Conservation (phyloP, 2,329 filamentous ascomycete species). For the Orbilia oligospora region DNA sequence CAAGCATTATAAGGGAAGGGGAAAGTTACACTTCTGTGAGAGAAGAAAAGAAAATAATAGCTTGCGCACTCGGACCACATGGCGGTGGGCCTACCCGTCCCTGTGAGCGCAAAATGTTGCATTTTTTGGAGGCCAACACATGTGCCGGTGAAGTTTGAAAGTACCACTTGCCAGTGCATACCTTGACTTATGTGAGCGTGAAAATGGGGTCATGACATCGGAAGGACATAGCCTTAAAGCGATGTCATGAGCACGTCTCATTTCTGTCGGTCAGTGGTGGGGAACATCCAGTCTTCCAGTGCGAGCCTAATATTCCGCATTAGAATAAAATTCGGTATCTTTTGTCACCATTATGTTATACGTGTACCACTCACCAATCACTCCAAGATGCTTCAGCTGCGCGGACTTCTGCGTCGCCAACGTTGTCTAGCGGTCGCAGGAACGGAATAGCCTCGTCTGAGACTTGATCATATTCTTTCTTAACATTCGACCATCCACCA, state of each 20-base stretch:
- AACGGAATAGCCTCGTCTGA: slow-evolving; percentile 89
- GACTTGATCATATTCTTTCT: slow-evolving; percentile 89
- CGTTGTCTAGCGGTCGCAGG: slow-evolving; percentile 82
- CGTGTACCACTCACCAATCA: slow-evolving; percentile 76
- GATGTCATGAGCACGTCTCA: slow-evolving; percentile 16
- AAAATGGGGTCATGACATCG: slow-evolving; percentile 19
- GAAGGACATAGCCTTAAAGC: background rate
- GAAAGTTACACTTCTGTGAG: slow-evolving; percentile 3
- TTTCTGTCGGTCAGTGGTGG: slow-evolving; percentile 44
- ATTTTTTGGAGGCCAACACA: slow-evolving; percentile 58
- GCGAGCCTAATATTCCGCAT: slow-evolving; percentile 42
- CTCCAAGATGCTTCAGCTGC: slow-evolving; percentile 89
- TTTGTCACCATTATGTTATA: background rate
- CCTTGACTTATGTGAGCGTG: background rate
- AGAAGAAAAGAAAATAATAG: slow-evolving; percentile 34
- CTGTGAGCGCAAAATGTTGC: slow-evolving; percentile 32
- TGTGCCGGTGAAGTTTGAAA: background rate
- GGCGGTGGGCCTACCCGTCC: slow-evolving; percentile 4
- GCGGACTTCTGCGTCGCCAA: slow-evolving; percentile 83
- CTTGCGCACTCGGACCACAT: slow-evolving; percentile 31
- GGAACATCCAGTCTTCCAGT: slow-evolving; percentile 60
- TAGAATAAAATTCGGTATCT: slow-evolving; percentile 13
- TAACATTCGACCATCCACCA: slow-evolving; percentile 82
- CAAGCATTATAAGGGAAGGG: background rate
- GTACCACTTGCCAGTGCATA: background rate